phyloP scores from a whole-genome alignment of 2,329 filamentous ascomycete species.

The Penicillium sp. region DNA sequence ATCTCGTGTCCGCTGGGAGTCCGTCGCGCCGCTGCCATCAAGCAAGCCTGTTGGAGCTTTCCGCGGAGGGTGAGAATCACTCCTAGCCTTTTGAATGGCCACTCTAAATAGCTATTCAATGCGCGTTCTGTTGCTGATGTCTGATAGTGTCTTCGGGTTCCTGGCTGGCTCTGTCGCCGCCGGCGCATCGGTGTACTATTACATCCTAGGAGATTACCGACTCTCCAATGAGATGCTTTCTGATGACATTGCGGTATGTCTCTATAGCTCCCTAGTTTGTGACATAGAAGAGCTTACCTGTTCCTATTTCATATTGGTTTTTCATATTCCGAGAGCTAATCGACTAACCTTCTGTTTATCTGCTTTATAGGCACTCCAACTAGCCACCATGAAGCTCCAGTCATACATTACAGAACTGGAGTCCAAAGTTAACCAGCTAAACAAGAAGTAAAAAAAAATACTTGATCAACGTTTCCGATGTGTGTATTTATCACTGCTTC shows the following conservation, averaged over 20 bases:
- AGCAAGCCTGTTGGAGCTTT: slow-evolving; percentile 69
- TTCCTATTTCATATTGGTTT: neutral
- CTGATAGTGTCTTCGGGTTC: slow-evolving; percentile 79
- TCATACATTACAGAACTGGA: slow-evolving; percentile 80
- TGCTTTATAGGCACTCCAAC: slow-evolving; percentile 70
- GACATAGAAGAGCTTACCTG: neutral
- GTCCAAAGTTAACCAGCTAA: slow-evolving; percentile 68
- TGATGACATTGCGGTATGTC: slow-evolving; percentile 91
- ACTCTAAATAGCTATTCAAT: neutral
- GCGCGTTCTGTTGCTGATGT: slow-evolving; percentile 5
- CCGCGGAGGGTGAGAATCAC: slow-evolving; percentile 60
- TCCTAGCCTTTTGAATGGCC: neutral
- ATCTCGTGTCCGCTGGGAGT: slow-evolving; percentile 37
- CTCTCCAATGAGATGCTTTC: slow-evolving; percentile 88
- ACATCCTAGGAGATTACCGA: slow-evolving; percentile 90
- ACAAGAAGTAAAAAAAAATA: slow-evolving; percentile 67
- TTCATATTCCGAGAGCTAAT: neutral
- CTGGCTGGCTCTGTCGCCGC: slow-evolving; percentile 78
- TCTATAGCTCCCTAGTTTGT: slow-evolving; percentile 28
- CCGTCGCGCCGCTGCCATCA: slow-evolving; percentile 50
- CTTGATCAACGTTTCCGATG: neutral
- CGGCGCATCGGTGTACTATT: slow-evolving; percentile 82
- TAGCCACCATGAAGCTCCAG: slow-evolving; percentile 81
- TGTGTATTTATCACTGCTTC: slow-evolving; percentile 13
- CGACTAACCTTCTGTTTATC: neutral